These are phyloP conservation scores for Aspergillus eucalypticola DNA, from an alignment of 2,329 filamentous ascomycete species.

Conservation along the genomic window DNA sequence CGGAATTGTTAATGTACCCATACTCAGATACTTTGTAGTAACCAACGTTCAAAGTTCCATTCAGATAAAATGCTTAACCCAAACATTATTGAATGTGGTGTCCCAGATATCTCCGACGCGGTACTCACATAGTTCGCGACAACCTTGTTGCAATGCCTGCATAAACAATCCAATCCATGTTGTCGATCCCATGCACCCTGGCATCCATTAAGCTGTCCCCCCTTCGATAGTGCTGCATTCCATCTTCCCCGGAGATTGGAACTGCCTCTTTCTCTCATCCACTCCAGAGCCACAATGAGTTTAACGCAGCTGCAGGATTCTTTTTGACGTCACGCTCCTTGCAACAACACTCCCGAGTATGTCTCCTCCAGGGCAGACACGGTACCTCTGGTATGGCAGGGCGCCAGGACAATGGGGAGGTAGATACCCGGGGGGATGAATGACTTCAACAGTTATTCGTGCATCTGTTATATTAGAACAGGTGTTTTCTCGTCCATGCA, in stretches of 20 bases:
- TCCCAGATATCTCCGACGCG: not conserved
- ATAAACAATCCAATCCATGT: constrained; percentile 2
- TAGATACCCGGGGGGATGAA: not conserved
- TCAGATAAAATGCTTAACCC: too few relatives aligned
- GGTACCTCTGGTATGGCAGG: constrained; percentile 12
- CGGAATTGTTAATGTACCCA: too few relatives aligned
- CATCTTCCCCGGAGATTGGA: constrained; percentile 3
- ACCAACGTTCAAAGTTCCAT: too few relatives aligned
- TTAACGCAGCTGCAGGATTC: not conserved
- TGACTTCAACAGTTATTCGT: not conserved
- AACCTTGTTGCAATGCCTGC: not conserved
- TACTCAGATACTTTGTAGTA: too few relatives aligned
- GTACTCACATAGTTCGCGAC: not conserved
- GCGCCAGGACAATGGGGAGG: constrained; percentile 3
- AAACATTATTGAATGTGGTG: not conserved
- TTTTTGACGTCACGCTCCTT: constrained; percentile 14
- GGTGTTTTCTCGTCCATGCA: not conserved
- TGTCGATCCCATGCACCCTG: not conserved
- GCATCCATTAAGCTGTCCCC: not conserved
- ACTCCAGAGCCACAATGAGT: not conserved
- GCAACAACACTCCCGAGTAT: constrained; percentile 7
- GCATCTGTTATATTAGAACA: not conserved
- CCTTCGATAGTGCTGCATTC: constrained; percentile 8
- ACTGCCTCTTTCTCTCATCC: not conserved
- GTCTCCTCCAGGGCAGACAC: constrained; percentile 6